A percentile compares a stretch with the other conserved stretches of the same genome.
Evolutionary conservation across 2,329 filamentous ascomycete genomes (phyloP).

Genomic region (Talaromyces amestolkiae): DNA sequence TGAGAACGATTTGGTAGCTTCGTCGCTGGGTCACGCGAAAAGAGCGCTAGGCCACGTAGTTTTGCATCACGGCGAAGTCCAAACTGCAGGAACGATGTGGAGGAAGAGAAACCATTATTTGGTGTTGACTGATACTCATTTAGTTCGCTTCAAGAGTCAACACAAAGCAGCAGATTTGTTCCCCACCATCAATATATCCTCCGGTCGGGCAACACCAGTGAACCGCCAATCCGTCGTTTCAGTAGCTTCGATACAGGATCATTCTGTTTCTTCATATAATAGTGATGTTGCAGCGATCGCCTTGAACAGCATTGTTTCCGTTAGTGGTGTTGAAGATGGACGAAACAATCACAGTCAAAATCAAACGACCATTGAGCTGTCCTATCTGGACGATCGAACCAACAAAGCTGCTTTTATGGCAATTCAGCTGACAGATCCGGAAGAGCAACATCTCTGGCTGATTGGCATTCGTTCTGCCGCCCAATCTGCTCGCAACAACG

Average conservation of each 20-base stretch:
- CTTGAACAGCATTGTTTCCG: constrained; percentile 64
- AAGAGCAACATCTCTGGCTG: constrained; percentile 66
- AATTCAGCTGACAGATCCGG: constrained; percentile 61
- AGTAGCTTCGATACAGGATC: constrained; percentile 60
- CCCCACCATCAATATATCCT: constrained; percentile 48
- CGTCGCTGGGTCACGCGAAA: constrained; percentile 25
- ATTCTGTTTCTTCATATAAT: constrained; percentile 56
- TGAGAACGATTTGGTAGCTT: constrained; percentile 41
- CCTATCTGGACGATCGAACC: constrained; percentile 64
- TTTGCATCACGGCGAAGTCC: constrained; percentile 66
- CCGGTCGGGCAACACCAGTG: constrained; percentile 43
- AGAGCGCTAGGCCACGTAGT: constrained; percentile 49
- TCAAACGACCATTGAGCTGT: constrained; percentile 65
- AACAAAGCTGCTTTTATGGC: constrained; percentile 61
- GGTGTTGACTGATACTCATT: constrained; percentile 66
- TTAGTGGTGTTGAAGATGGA: constrained; percentile 66
- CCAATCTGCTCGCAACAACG: constrained; percentile 53
- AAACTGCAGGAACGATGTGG: constrained; percentile 68
- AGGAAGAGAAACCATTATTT: constrained; percentile 71
- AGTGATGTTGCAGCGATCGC: constrained; percentile 57
- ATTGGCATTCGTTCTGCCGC: constrained; percentile 60
- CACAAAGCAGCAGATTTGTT: constrained; percentile 64
- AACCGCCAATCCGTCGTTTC: constrained; percentile 60
- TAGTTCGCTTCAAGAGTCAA: constrained; percentile 67
- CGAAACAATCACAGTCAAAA: constrained; percentile 42